A percentile compares a stretch with the other conserved stretches of the same genome.
These are phyloP conservation scores for Bipolaris sorokiniana DNA, from an alignment of 2,329 filamentous ascomycete genomes.

Conservation along the genomic window DNA sequence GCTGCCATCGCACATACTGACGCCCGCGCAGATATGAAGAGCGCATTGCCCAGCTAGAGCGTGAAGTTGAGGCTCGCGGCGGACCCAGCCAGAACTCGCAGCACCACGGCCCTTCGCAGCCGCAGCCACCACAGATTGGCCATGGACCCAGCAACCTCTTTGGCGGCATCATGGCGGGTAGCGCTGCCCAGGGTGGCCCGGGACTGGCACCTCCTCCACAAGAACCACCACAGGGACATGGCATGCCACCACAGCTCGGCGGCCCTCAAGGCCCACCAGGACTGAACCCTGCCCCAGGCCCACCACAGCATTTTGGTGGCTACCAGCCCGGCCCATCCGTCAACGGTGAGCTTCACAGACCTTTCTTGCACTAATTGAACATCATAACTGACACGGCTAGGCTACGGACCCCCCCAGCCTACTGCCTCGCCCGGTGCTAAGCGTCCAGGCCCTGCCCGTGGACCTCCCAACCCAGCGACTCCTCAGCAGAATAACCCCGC, in stretches of 20 bases:
- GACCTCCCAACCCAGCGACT: constrained; percentile 73
- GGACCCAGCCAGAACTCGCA: constrained; percentile 71
- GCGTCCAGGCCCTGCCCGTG: constrained; percentile 68
- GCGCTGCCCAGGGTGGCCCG: constrained; percentile 79
- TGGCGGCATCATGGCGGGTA: constrained; percentile 92
- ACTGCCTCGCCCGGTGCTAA: constrained; percentile 87
- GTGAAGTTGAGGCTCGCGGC: constrained; percentile 79
- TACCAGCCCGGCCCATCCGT: constrained; percentile 69
- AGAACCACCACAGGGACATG: constrained; percentile 64
- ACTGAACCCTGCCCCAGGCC: constrained; percentile 61
- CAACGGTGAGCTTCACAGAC: constrained; percentile 59
- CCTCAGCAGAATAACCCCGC: constrained; percentile 90
- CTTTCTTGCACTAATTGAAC: constrained; percentile 12
- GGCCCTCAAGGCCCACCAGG: constrained; percentile 79
- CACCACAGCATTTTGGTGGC: constrained; percentile 72
- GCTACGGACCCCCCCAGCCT: constrained; percentile 81
- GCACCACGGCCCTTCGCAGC: constrained; percentile 81
- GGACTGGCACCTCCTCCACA: constrained; percentile 76
- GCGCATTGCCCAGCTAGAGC: constrained; percentile 81
- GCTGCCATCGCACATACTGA: constrained; percentile 15
- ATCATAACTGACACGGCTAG: constrained; percentile 47
- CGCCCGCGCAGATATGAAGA: constrained; percentile 80
- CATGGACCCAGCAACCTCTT: constrained; percentile 91
- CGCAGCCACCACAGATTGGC: constrained; percentile 82
- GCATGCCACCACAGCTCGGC: constrained; percentile 64